Evolutionary conservation across 1,139 yeast genomes (phyloP).

Genomic region (Kodamaea sp.): DNA sequence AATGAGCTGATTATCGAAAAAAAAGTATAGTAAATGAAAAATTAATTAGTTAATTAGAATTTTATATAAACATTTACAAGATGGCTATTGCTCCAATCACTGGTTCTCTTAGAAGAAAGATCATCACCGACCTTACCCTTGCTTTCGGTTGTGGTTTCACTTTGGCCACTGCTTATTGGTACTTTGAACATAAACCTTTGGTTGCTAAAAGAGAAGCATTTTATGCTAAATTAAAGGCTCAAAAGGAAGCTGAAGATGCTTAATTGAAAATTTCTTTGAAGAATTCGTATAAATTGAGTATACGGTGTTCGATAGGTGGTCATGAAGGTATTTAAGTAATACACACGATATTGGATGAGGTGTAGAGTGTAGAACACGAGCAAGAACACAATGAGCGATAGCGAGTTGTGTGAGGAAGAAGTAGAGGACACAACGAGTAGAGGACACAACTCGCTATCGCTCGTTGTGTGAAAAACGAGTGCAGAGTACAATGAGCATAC

Average conservation of each 20-base stretch:
- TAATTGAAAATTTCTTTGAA: too few relatives aligned
- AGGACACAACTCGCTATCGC: too few relatives aligned
- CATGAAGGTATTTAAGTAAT: too few relatives aligned
- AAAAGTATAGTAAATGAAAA: neutral
- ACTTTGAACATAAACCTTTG: slow-evolving; percentile 75
- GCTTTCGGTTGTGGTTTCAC: slow-evolving; percentile 53
- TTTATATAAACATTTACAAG: slow-evolving; percentile 10
- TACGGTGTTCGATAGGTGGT: too few relatives aligned
- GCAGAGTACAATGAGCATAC: too few relatives aligned
- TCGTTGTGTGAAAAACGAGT: too few relatives aligned
- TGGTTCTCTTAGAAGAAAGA: slow-evolving; percentile 79
- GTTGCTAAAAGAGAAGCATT: slow-evolving; percentile 79
- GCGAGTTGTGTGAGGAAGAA: too few relatives aligned
- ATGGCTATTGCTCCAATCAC: slow-evolving; percentile 91
- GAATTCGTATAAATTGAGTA: too few relatives aligned
- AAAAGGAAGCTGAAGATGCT: slow-evolving; percentile 65
- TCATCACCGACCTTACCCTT: slow-evolving; percentile 72
- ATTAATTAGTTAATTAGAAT: neutral
- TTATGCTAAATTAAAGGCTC: slow-evolving; percentile 72
- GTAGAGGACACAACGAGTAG: too few relatives aligned
- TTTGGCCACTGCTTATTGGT: slow-evolving; percentile 56
- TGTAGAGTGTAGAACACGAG: too few relatives aligned
- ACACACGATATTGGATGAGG: too few relatives aligned
- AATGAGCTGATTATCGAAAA: slow-evolving; percentile 19
- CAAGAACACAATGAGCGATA: too few relatives aligned